phyloP scores from a whole-genome alignment of 2,329 filamentous ascomycete genomes.

The Colletotrichum paranaense region DNA sequence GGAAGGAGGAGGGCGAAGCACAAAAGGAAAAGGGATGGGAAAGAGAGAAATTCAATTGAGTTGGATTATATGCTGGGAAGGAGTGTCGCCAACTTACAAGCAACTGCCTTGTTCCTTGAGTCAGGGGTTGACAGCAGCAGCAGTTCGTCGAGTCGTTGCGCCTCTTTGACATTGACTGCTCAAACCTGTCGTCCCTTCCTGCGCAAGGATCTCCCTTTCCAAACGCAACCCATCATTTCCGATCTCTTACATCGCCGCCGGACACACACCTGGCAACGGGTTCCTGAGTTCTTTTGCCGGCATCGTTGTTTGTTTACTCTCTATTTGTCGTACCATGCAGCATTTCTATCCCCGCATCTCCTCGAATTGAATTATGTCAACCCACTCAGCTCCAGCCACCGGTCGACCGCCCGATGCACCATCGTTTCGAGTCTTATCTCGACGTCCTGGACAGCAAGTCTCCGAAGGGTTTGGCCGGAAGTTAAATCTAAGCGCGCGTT shows the following conservation, averaged over 20 bases:
- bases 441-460: not conserved
- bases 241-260: not conserved
- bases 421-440: slow-evolving; percentile 8
- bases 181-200: not conserved
- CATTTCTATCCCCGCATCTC: not conserved
- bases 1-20: not conserved
- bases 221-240: not conserved
- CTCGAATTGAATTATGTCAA: slow-evolving; percentile 12
- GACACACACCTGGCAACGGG: slow-evolving; percentile 7
- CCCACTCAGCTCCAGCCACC: slow-evolving; percentile 4
- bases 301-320: slow-evolving; percentile 24
- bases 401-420: slow-evolving; percentile 1
- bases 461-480: not conserved
- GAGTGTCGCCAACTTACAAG: not conserved
- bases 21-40: not conserved
- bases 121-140: not conserved
- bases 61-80: not conserved
- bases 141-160: not conserved
- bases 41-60: not conserved
- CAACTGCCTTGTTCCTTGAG: not conserved
- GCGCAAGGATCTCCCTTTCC: slow-evolving; percentile 17
- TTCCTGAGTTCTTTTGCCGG: not conserved
- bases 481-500: slow-evolving; percentile 51
- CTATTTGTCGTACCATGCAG: not conserved
- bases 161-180: not conserved